Conservation (phyloP, 371 early-diverging fungal genomes). For the Lichtheimia hyalospora region DNA sequence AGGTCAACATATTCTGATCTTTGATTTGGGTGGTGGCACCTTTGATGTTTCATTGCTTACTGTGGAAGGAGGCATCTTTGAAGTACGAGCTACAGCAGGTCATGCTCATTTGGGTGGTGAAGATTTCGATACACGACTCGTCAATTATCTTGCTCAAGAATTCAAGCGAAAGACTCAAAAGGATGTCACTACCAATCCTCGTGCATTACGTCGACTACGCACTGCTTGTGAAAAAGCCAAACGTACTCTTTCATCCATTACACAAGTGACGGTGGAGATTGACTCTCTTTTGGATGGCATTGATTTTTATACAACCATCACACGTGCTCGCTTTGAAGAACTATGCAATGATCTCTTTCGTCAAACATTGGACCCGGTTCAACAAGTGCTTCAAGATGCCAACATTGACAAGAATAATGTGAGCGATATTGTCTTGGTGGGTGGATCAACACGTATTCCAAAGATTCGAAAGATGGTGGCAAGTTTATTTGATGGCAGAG, state of each 20-base stretch:
- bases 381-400: constrained; percentile 90
- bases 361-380: constrained; percentile 90
- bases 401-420: constrained; percentile 88
- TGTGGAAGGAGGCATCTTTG: constrained; percentile 87
- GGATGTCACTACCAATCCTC: constrained; percentile 83
- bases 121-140: constrained; percentile 95
- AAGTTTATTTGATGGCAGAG: constrained; percentile 96
- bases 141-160: constrained; percentile 81
- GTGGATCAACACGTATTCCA: constrained; percentile 99
- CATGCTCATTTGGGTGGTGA: constrained; percentile 97
- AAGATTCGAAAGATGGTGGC: constrained; percentile 98
- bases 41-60: constrained; percentile 91
- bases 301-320: constrained; percentile 91
- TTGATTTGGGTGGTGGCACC: constrained; percentile 94
- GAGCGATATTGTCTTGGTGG: constrained; percentile 95
- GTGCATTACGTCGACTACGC: constrained; percentile 91
- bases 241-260: constrained; percentile 88
- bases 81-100: constrained; percentile 92
- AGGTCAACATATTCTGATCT: constrained; percentile 83
- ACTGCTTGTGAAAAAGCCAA: constrained; percentile 96
- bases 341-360: constrained; percentile 93
- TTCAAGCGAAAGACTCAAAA: constrained; percentile 91
- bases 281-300: constrained; percentile 92
- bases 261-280: constrained; percentile 89
- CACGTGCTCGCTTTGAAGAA: constrained; percentile 97